Evolutionary conservation across 129 eudicot genomes (phyloP).

Genomic region (Cynara cardunculus): DNA sequence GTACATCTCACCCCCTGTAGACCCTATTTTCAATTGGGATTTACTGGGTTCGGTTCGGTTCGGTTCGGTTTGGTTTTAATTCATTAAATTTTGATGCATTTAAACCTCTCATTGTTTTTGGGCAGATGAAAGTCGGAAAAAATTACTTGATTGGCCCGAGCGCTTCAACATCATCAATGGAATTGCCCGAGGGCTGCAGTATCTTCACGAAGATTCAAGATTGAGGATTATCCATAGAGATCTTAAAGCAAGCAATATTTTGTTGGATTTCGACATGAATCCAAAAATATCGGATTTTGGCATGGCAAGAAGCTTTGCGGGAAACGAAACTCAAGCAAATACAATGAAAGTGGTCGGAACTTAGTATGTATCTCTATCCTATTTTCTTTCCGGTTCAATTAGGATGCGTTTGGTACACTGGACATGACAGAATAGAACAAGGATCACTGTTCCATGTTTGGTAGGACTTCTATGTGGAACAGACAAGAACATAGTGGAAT

Average conservation of each 20-base stretch:
- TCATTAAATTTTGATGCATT: neutral
- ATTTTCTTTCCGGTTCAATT: slow-evolving; percentile 11
- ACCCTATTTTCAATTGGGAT: neutral
- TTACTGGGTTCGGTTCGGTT: neutral
- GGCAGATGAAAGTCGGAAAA: slow-evolving; percentile 34
- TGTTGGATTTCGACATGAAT: slow-evolving; percentile 38
- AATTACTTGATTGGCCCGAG: slow-evolving; percentile 36
- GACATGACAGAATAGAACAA: too few relatives aligned
- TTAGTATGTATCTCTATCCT: slow-evolving; percentile 33
- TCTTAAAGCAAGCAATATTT: slow-evolving; percentile 48
- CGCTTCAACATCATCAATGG: slow-evolving; percentile 48
- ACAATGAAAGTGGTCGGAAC: slow-evolving; percentile 51
- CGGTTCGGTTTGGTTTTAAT: neutral
- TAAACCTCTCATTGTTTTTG: neutral
- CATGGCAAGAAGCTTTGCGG: slow-evolving; percentile 48
- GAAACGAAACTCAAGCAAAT: slow-evolving; percentile 38
- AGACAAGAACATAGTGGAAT: too few relatives aligned
- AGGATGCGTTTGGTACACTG: too few relatives aligned
- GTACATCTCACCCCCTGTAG: neutral
- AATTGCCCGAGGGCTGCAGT: slow-evolving; percentile 47
- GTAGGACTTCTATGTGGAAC: too few relatives aligned
- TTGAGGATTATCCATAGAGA: slow-evolving; percentile 33
- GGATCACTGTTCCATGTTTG: too few relatives aligned
- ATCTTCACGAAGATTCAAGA: slow-evolving; percentile 54
- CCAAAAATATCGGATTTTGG: slow-evolving; percentile 58